Evolutionary conservation across 2,329 filamentous ascomycete species (phyloP).

Genomic region (Cladosporium sp.): DNA sequence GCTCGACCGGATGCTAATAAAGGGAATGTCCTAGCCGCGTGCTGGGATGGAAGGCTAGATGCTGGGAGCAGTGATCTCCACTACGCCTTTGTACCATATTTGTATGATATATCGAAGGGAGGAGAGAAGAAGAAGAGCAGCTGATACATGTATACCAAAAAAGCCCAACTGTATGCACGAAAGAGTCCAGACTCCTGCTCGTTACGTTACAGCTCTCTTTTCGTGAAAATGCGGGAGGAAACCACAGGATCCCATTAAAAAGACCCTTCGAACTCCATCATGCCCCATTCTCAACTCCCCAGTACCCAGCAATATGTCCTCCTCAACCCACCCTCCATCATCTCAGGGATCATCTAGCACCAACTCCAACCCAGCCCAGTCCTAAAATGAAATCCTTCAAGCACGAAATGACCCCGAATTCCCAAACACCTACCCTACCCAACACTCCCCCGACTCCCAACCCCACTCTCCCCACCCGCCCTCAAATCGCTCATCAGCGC

Average conservation of each 20-base stretch:
- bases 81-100: conserved; percentile 4
- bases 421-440: conserved; percentile 19
- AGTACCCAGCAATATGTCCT: no score
- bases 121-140: background rate
- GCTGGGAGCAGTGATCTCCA: background rate
- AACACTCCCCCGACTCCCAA: conserved; percentile 53
- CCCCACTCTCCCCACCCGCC: conserved; percentile 34
- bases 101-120: background rate
- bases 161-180: no score
- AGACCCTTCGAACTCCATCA: no score
- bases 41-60: no score
- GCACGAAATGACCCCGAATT: background rate
- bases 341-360: background rate
- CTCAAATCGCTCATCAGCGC: conserved; percentile 67
- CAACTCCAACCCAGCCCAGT: background rate
- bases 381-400: background rate
- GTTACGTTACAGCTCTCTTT: no score
- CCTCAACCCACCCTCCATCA: no score
- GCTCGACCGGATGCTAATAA: no score
- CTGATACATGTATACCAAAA: background rate
- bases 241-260: no score
- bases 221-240: no score
- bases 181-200: no score
- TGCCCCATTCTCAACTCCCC: no score
- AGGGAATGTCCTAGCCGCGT: no score